Conservation (phyloP, 2,329 filamentous ascomycete species). For the Aspergillus sp. region DNA sequence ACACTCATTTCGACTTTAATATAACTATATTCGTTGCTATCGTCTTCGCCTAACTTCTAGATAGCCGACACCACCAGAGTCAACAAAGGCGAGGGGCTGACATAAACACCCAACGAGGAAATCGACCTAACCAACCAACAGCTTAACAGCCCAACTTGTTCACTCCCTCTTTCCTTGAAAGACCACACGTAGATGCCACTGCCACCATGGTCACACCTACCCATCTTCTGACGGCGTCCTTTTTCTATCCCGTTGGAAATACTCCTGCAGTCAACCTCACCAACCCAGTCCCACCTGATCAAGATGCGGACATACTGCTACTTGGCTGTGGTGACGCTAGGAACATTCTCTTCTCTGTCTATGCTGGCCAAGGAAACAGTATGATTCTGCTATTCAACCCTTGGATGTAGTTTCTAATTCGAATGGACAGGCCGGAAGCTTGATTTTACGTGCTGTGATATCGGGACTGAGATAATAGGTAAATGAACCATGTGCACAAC, state of each 20-base stretch:
- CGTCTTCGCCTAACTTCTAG: too few relatives aligned
- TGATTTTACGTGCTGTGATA: background rate
- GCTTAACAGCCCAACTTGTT: background rate
- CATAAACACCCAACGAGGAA: background rate
- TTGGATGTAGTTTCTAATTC: background rate
- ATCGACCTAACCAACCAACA: background rate
- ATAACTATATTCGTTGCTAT: too few relatives aligned
- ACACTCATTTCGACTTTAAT: too few relatives aligned
- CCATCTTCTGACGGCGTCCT: constrained; percentile 4
- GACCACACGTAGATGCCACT: background rate
- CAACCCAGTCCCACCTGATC: constrained; percentile 41
- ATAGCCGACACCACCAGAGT: too few relatives aligned
- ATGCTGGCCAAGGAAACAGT: constrained; percentile 35
- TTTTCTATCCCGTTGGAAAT: constrained; percentile 39
- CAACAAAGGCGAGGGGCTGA: background rate
- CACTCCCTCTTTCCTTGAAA: too few relatives aligned
- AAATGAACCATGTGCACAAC: too few relatives aligned
- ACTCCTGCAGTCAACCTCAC: constrained; percentile 47
- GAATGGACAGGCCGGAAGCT: background rate
- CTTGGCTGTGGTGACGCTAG: constrained; percentile 52
- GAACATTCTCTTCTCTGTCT: constrained; percentile 49
- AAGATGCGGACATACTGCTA: constrained; percentile 45
- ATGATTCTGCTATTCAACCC: constrained; percentile 32
- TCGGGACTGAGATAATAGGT: background rate
- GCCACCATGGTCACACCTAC: background rate